Base-by-base conservation (phyloP, 176 grass and related monocot species). In the Aechmea fasciata region DNA sequence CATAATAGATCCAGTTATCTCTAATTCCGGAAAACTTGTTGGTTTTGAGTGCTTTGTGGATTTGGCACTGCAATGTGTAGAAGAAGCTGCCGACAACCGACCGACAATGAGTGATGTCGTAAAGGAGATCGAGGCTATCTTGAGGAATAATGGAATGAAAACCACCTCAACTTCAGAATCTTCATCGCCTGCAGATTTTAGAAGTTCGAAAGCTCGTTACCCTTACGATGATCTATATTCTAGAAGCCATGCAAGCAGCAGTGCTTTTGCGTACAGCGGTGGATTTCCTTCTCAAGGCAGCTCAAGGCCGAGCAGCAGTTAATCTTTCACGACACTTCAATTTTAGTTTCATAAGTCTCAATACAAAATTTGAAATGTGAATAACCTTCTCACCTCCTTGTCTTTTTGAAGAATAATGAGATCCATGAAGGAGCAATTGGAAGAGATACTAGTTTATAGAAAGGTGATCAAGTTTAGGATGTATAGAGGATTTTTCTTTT, bases 261-360 rank as follows among this genome's bases (percentile, higher is more conserved):
- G 78, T 28, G 83, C 87, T 66, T 95, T 95, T 57, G 82, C 78
- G 69, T 90, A 90, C 67, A 95, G 90, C 51, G 81, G 83, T 55
- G 75, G 7, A 23, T 95, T 87, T 68, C 78, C 80, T 77, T 85
- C 76, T 49, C 75, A 3, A 59, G 19, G 55, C 55, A 9, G 19
- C 18, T 57, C 14, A 7, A 9, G 54, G 52, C 15, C 15, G 52
- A 41, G 33, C 33, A 41, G 33, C 4, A 7, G 33, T 41, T 41
- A 41, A 41, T 33, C 29, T 33, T 33, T 33, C 29, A 4, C 3
- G 29, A 5, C 29, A 4, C 29, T 33, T 33, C 29, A 33, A 33
- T 3, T 33, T 33, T 33, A 3, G 29, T 33, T 33, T 33, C 29
- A 33, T 2, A 33, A 3, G 29, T 33, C 5, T 33, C 29, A 5